These are phyloP conservation scores for Boletus mariae DNA, from an alignment of 1,284 basidiomycete genomes.

Conservation along the genomic window DNA sequence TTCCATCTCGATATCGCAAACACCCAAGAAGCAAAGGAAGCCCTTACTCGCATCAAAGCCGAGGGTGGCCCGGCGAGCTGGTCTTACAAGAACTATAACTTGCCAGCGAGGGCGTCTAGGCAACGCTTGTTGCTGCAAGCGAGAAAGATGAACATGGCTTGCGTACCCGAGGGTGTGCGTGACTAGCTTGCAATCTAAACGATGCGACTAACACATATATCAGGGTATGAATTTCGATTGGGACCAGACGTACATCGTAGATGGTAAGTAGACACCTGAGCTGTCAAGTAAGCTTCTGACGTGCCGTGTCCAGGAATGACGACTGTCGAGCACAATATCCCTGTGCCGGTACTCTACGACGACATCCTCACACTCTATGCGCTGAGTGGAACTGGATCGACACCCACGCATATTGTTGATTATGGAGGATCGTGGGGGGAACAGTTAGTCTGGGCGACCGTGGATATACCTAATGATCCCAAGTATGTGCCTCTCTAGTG, in stretches of 20 bases:
- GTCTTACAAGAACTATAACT: conserved; percentile 75
- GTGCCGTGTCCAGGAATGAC: conserved; percentile 56
- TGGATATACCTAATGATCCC: conserved; percentile 60
- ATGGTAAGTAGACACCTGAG: conserved; percentile 42
- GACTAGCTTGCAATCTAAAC: background rate
- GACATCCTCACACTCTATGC: conserved; percentile 60
- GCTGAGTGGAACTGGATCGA: conserved; percentile 64
- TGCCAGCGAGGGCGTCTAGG: conserved; percentile 64
- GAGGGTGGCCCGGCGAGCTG: conserved; percentile 66
- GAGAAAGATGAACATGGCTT: conserved; percentile 60
- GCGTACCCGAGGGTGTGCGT: conserved; percentile 63
- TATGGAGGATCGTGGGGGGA: conserved; percentile 69
- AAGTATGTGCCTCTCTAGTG: conserved; percentile 42
- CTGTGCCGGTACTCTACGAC: conserved; percentile 63
- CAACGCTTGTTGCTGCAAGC: conserved; percentile 63
- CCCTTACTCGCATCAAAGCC: conserved; percentile 61
- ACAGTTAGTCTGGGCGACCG: conserved; percentile 61
- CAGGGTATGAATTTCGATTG: conserved; percentile 73
- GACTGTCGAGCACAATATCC: conserved; percentile 68
- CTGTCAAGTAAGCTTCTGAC: conserved; percentile 7
- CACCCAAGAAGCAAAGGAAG: conserved; percentile 57
- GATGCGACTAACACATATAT: conserved; percentile 3
- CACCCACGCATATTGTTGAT: conserved; percentile 71
- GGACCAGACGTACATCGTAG: conserved; percentile 71
- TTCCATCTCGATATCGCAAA: conserved; percentile 64